phyloP scores from a whole-genome alignment of 805 yeast genomes.

The Naumovozyma baii region DNA sequence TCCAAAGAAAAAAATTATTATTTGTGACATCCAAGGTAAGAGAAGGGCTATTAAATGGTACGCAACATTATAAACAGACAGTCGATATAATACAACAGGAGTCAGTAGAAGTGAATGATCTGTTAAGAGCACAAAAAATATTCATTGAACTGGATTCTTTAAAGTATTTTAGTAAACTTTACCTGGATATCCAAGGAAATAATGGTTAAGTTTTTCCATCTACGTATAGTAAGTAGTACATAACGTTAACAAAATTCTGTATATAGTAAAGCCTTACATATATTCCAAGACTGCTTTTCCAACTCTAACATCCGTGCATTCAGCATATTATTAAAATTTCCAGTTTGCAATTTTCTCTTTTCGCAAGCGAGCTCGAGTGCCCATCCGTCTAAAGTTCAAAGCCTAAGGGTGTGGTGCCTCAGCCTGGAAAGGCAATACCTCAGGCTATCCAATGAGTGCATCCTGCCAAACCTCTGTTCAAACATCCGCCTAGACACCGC shows the following conservation, averaged over 20 bases:
- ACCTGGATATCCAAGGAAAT: conserved; percentile 2
- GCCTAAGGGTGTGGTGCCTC: no score
- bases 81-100: conserved; percentile 65
- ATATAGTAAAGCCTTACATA: no score
- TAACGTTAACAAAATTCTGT: no score
- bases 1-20: conserved; percentile 43
- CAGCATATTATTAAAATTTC: not conserved
- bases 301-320: not conserved
- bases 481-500: no score
- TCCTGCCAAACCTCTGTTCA: no score
- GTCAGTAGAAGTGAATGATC: conserved; percentile 72
- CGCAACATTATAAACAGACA: conserved; percentile 42
- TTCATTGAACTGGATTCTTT: conserved; percentile 66
- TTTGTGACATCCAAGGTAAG: conserved; percentile 58
- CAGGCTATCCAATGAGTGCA: no score
- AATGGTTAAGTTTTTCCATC: no score
- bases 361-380: no score
- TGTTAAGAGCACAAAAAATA: conserved; percentile 68
- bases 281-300: not conserved
- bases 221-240: no score
- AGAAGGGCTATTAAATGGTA: conserved; percentile 50
- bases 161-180: conserved; percentile 42
- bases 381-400: no score
- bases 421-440: no score
- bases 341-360: not conserved